Evolutionary conservation across 768 basidiomycete genomes (phyloP).

Genomic region (Terana coerulea): DNA sequence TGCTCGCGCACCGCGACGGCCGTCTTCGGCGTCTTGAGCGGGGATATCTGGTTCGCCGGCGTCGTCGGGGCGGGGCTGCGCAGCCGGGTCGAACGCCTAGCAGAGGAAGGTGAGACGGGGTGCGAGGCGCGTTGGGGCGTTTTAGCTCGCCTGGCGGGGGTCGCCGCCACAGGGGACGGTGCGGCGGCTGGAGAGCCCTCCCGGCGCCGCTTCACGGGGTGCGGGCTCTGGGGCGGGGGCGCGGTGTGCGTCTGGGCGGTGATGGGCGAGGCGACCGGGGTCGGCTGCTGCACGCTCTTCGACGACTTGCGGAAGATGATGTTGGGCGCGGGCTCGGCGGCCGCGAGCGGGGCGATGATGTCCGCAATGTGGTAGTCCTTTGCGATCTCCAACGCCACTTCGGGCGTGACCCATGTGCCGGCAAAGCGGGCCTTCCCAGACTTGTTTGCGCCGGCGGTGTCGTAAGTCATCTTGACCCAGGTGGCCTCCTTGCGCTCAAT

Average conservation of each 20-base stretch:
- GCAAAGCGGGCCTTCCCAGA: constrained; percentile 69
- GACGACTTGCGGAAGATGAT: constrained; percentile 74
- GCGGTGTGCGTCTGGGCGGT: constrained; percentile 26
- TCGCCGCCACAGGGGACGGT: constrained; percentile 24
- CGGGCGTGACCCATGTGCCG: constrained; percentile 78
- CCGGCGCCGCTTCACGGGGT: constrained; percentile 61
- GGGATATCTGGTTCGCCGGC: constrained; percentile 33
- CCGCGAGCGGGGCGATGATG: constrained; percentile 62
- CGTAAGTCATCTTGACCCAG: constrained; percentile 80
- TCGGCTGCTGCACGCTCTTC: constrained; percentile 31
- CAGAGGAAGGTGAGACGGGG: constrained; percentile 20
- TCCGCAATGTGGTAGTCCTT: constrained; percentile 58
- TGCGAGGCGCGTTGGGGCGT: constrained; percentile 25
- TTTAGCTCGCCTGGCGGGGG: constrained; percentile 4
- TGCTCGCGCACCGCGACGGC: constrained; percentile 33
- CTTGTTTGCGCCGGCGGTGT: constrained; percentile 70
- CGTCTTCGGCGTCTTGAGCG: constrained; percentile 26
- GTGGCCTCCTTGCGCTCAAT: constrained; percentile 77
- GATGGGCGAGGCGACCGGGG: constrained; percentile 31
- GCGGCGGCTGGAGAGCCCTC: constrained; percentile 46
- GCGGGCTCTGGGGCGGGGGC: constrained; percentile 37
- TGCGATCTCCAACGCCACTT: constrained; percentile 65
- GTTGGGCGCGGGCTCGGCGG: constrained; percentile 73
- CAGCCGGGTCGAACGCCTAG: constrained; percentile 41
- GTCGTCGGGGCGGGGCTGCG: constrained; percentile 33